These are phyloP conservation scores for Panellus pusillus DNA, from an alignment of 768 basidiomycete species.

Conservation along the genomic window DNA sequence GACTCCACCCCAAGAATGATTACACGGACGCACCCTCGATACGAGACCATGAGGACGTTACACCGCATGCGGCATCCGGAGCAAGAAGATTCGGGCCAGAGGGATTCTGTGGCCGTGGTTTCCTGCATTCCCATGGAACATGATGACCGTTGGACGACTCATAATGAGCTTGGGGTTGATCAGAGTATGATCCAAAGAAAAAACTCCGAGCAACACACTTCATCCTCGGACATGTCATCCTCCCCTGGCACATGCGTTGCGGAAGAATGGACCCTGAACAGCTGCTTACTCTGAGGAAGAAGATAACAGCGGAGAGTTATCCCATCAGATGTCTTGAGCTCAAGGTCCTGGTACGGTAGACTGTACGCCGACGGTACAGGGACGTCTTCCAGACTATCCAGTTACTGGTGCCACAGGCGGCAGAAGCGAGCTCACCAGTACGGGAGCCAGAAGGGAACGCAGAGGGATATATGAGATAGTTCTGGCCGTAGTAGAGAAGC, in stretches of 20 bases:
- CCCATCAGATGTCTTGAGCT: conserved; percentile 70
- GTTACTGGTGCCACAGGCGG: conserved; percentile 5
- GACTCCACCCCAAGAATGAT: too few species aligned
- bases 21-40: conserved; percentile 67
- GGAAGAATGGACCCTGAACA: conserved; percentile 37
- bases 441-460: conserved; percentile 78
- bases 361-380: conserved; percentile 67
- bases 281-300: conserved; percentile 59
- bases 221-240: conserved; percentile 51
- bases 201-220: conserved; percentile 40
- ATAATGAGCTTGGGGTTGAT: conserved; percentile 36
- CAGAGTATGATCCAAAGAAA: background rate
- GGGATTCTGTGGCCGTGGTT: conserved; percentile 91
- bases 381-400: conserved; percentile 52
- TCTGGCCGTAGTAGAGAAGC: conserved; percentile 84
- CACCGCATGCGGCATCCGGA: conserved; percentile 83
- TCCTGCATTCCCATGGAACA: conserved; percentile 92
- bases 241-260: conserved; percentile 35
- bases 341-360: conserved; percentile 73
- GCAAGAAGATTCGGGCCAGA: conserved; percentile 77
- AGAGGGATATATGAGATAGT: conserved; percentile 88
- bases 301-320: conserved; percentile 76
- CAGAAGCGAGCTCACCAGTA: conserved; percentile 46
- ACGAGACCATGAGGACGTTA: conserved; percentile 93
- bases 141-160: conserved; percentile 79